Evolutionary conservation across 495 filamentous ascomycete genomes (phyloP), one percentile per base, ranked within the genome.

Genomic region (Xylaria palmicola): DNA sequence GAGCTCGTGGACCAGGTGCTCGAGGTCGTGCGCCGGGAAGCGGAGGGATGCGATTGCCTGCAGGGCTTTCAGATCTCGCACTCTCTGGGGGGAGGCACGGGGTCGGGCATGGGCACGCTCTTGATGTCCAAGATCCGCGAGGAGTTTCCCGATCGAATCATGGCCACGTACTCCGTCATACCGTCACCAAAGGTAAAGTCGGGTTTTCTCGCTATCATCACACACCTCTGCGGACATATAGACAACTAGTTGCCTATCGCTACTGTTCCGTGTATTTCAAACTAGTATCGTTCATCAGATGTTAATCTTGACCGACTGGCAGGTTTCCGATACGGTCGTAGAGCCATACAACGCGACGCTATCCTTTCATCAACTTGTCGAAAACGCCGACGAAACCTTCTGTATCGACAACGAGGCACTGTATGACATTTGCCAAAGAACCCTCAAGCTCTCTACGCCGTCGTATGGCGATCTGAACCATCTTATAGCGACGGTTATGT

Each of bases 11-110:
- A 97, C 80, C 88, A 96, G 72, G 93, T 97, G 59, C 83, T 97
- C 69, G 93, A 98, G 80, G 93, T 97, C 64, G 92, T 98, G 67
- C 93, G 93, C 75, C 93, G 93, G 69, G 93, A 98, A 83, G 92
- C 93, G 64, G 93, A 97, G 79, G 91, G 87, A 69, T 97, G 92
- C 77, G 93, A 97, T 85, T 97, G 93, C 83, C 90, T 97, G 67
- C 93, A 97, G 81, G 93, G 93, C 78, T 97, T 97, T 86, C 93
- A 97, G 83, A 97, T 97, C 84, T 97, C 93, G 72, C 93, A 97
- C 86, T 97, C 93, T 47, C 89, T 97, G 65, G 93, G 93, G 85
- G 93, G 93, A 90, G 93, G 93, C 86, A 97, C 93, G 72, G 93
- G 93, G 87, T 92, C 93, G 74, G 93, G 93, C 88, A 97, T 97